A percentile compares a stretch with the other conserved stretches of the same genome.
These are phyloP conservation scores for Cytospora paraplurivora DNA, from an alignment of 2,329 filamentous ascomycete species.

Conservation along the genomic window DNA sequence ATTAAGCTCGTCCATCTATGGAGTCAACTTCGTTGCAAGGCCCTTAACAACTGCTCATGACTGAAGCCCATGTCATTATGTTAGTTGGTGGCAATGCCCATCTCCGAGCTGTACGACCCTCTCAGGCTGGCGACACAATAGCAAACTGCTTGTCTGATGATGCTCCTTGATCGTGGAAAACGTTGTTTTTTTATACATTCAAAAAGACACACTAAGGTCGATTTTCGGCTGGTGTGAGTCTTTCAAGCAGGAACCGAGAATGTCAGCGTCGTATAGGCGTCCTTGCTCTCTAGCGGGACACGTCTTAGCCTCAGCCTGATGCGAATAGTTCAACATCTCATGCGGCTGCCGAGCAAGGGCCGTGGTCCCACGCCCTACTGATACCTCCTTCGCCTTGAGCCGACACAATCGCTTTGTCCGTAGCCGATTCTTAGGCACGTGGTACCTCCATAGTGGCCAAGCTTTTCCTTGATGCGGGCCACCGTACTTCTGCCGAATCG, in stretches of 20 bases:
- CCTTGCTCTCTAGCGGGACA: background rate
- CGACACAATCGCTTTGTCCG: slow-evolving; percentile 2
- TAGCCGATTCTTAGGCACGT: slow-evolving; percentile 4
- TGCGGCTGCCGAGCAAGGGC: background rate
- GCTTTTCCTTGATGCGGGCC: slow-evolving; percentile 8
- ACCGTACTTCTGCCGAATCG: background rate
- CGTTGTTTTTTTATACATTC: slow-evolving; percentile 3
- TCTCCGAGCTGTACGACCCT: background rate
- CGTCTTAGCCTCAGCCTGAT: background rate
- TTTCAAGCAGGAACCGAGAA: background rate
- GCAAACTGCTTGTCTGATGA: slow-evolving; percentile 4
- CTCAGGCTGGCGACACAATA: background rate
- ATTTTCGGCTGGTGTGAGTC: background rate
- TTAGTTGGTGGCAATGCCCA: background rate
- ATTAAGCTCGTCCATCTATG: background rate
- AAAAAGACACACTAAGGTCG: slow-evolving; percentile 2
- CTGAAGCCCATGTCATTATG: background rate
- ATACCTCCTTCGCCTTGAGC: background rate
- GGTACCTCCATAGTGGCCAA: slow-evolving; percentile 12
- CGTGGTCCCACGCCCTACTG: background rate
- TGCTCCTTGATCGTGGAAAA: background rate
- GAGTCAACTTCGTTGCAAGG: background rate
- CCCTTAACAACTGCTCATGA: background rate
- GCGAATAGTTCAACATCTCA: background rate
- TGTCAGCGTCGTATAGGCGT: background rate